These are phyloP conservation scores for Sicyos baderoa DNA, from an alignment of 306 rosid species.

Conservation along the genomic window DNA sequence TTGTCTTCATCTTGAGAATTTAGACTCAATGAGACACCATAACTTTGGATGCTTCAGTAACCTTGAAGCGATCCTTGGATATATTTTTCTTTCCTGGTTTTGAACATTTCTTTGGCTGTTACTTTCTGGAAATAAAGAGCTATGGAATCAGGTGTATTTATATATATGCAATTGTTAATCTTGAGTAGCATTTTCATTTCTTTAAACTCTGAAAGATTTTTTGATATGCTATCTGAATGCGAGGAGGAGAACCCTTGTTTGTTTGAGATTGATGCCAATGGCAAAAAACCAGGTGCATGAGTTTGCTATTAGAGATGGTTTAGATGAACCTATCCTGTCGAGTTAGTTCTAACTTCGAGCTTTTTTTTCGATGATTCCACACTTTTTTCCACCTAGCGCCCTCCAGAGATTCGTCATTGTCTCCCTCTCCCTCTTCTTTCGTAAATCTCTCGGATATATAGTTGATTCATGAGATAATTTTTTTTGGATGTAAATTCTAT, in stretches of 20 bases:
- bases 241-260: not conserved
- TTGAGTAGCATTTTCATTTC: not conserved
- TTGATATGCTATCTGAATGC: not conserved
- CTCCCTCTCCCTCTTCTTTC: no score
- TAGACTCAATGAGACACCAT: slow-evolving; percentile 24
- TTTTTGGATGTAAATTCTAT: no score
- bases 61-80: slow-evolving; percentile 22
- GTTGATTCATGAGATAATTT: no score
- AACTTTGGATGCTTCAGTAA: slow-evolving; percentile 26
- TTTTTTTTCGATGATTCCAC: no score
- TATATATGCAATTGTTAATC: not conserved
- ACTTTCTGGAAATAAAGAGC: slow-evolving; percentile 6
- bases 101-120: not conserved
- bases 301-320: no score
- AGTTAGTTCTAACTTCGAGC: no score
- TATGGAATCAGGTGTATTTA: not conserved
- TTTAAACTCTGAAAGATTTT: not conserved
- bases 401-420: no score
- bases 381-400: no score
- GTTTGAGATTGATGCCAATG: not conserved
- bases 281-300: not conserved
- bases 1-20: slow-evolving; percentile 27
- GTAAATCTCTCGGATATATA: no score
- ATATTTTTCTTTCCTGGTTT: slow-evolving; percentile 18
- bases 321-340: no score